Base-by-base conservation (phyloP, 441 rosid species). In the Francoa sonchifolia region DNA sequence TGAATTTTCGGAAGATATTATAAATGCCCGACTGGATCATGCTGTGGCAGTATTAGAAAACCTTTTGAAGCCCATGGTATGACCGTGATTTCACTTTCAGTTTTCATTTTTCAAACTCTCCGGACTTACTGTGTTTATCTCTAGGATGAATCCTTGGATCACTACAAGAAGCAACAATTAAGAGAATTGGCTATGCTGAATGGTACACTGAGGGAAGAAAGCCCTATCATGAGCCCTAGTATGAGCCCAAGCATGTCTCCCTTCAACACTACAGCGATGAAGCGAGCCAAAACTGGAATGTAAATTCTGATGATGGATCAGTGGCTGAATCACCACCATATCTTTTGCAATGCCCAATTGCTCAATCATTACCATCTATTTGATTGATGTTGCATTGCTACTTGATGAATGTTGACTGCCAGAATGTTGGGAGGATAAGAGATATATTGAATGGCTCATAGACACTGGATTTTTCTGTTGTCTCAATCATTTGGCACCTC, bases 181-280 rank as follows among this genome's bases (percentile, higher is more conserved):
- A 68, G 89, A 70, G 98, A 90, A 67, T 31, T 90, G 57, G 96
- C 96, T 1, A 52, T 78, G 66, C 55, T 90, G 23, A 90, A 90
- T 33, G 85, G 95, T 44, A 90, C 93, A 1, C 57, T 85, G 8
- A 74, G 96, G 58, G 96, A 85, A 69, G 96, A 90, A 57, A 82
- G 87, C 47, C 94, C 81, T 0, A 76, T 87, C 42, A 85, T 77
- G 72, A 79, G 94, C 58, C 92, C 95, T 3, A 69, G 90, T 54
- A 68, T 79, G 81, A 88, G 90, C 49, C 94, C 90, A 0, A 84
- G 94, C 66, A 79, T 85, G 89, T 85, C 94, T 0, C 98, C 96
- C 14, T 82, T 82, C 54, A 82, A 76, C 63, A 72, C 55, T 37
- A 42, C 73, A 3, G 83, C 83, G 47, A 54, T 77, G 87, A 90